A percentile compares a stretch with the other conserved stretches of the same genome.
phyloP scores from a whole-genome alignment of 2,329 filamentous ascomycete species.

The Beauveria scarabaeidicola region DNA sequence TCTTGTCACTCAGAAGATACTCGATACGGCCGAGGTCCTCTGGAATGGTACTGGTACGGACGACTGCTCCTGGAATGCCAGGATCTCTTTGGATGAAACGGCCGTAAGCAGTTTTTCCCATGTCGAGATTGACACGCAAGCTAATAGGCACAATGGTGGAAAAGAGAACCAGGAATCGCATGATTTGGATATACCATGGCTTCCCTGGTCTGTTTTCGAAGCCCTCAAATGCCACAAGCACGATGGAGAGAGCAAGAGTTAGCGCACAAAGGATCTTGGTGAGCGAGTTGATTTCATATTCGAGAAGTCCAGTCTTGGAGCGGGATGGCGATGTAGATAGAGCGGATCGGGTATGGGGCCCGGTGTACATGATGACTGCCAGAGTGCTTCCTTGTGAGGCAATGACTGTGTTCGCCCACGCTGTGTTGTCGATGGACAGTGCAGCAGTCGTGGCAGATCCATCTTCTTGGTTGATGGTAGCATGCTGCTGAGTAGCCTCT shows the following conservation, averaged over 20 bases:
- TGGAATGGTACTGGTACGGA: conserved; percentile 93
- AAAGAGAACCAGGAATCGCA: conserved; percentile 96
- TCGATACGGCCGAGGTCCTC: conserved; percentile 94
- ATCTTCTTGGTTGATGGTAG: conserved; percentile 24
- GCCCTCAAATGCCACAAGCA: conserved; percentile 80
- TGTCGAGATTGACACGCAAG: conserved; percentile 88
- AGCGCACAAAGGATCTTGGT: conserved; percentile 93
- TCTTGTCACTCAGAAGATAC: conserved; percentile 94
- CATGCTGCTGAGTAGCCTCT: conserved; percentile 36
- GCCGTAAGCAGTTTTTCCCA: conserved; percentile 95
- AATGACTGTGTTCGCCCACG: conserved; percentile 96
- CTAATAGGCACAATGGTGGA: conserved; percentile 99
- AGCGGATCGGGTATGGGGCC: conserved; percentile 85
- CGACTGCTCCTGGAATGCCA: conserved; percentile 84
- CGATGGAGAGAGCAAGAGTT: conserved; percentile 75
- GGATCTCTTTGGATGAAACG: conserved; percentile 89
- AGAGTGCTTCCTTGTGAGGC: conserved; percentile 85
- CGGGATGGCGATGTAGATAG: conserved; percentile 85
- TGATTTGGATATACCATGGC: conserved; percentile 91
- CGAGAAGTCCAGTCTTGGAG: conserved; percentile 87
- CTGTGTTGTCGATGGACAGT: conserved; percentile 90
- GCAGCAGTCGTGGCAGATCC: conserved; percentile 52
- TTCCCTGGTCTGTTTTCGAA: conserved; percentile 60
- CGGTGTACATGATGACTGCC: conserved; percentile 89
- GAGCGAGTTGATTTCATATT: conserved; percentile 93